Evolutionary conservation across 2,329 filamentous ascomycete species (phyloP).

Genomic region (Balansia obtecta): DNA sequence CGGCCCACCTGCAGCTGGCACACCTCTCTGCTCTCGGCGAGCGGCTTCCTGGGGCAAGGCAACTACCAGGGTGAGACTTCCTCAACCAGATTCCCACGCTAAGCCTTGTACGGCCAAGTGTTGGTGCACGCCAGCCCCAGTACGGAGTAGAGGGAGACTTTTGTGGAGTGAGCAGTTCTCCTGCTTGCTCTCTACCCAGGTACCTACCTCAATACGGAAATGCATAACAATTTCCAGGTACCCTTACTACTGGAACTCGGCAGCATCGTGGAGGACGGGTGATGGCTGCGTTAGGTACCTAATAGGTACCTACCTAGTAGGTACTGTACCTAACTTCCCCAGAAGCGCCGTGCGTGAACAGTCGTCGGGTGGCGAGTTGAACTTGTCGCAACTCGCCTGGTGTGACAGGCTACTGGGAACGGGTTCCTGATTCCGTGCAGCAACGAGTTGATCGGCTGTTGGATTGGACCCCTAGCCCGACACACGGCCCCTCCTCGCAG

Average conservation of each 20-base stretch:
- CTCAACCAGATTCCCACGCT: constrained; percentile 14
- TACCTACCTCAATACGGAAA: too few relatives aligned
- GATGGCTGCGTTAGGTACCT: too few relatives aligned
- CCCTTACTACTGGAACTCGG: too few relatives aligned
- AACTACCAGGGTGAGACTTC: too few relatives aligned
- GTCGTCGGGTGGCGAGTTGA: too few relatives aligned
- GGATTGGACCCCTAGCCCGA: not conserved
- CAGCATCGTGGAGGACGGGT: too few relatives aligned
- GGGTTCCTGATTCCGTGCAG: not conserved
- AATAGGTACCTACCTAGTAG: too few relatives aligned
- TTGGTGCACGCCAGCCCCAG: not conserved
- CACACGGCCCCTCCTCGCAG: not conserved
- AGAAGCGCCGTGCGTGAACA: too few relatives aligned
- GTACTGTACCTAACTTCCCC: too few relatives aligned
- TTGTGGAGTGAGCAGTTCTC: not conserved
- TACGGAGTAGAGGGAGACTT: too few relatives aligned
- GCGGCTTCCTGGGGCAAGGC: too few relatives aligned
- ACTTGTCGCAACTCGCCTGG: too few relatives aligned
- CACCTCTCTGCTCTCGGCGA: not conserved
- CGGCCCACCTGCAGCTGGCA: constrained; percentile 1
- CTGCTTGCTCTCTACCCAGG: not conserved
- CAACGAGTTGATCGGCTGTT: not conserved
- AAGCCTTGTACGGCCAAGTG: constrained; percentile 8
- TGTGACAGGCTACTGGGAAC: not conserved
- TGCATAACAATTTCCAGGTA: not conserved